A percentile compares a stretch with the other conserved stretches of the same genome.
phyloP scores from a whole-genome alignment of 2,329 filamentous ascomycete genomes.

The Botrytis pseudocinerea region DNA sequence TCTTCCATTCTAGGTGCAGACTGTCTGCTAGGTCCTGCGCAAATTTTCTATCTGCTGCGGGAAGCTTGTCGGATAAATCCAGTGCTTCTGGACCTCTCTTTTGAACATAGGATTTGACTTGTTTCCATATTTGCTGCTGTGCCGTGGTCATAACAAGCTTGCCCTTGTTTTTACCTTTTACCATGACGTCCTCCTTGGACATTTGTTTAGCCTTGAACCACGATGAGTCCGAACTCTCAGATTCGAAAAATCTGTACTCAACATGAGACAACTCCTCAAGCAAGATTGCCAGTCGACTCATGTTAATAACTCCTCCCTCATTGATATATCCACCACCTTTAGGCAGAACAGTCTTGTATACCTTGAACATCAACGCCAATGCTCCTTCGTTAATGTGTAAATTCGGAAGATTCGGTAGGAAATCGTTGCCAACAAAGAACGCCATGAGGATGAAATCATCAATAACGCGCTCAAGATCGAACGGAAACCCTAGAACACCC shows the following conservation, averaged over 20 bases:
- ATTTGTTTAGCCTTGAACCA: constrained; percentile 90
- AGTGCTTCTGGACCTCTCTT: constrained; percentile 65
- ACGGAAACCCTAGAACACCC: constrained; percentile 71
- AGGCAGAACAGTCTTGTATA: constrained; percentile 89
- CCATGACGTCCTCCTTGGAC: constrained; percentile 66
- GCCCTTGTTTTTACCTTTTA: constrained; percentile 61
- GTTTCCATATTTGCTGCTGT: constrained; percentile 80
- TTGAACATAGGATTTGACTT: constrained; percentile 79
- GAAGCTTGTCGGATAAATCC: constrained; percentile 73
- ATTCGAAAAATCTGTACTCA: constrained; percentile 90
- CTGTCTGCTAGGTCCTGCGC: constrained; percentile 80
- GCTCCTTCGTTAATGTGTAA: constrained; percentile 98
- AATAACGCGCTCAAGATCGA: constrained; percentile 94
- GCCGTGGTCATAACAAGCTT: constrained; percentile 73
- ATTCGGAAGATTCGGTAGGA: constrained; percentile 92
- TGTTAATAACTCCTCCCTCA: constrained; percentile 87
- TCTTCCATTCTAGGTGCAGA: constrained; percentile 65
- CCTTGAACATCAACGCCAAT: constrained; percentile 92
- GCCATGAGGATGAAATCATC: constrained; percentile 99
- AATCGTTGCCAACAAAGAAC: constrained; percentile 99
- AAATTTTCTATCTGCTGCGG: constrained; percentile 85
- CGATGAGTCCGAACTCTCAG: constrained; percentile 81
- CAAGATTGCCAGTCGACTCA: constrained; percentile 74
- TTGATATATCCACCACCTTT: constrained; percentile 94
- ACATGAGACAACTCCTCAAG: constrained; percentile 84